A percentile compares a stretch with the other conserved stretches of the same genome.
phyloP scores from a whole-genome alignment of 768 basidiomycete species.

The Psilocybe tampanensis region DNA sequence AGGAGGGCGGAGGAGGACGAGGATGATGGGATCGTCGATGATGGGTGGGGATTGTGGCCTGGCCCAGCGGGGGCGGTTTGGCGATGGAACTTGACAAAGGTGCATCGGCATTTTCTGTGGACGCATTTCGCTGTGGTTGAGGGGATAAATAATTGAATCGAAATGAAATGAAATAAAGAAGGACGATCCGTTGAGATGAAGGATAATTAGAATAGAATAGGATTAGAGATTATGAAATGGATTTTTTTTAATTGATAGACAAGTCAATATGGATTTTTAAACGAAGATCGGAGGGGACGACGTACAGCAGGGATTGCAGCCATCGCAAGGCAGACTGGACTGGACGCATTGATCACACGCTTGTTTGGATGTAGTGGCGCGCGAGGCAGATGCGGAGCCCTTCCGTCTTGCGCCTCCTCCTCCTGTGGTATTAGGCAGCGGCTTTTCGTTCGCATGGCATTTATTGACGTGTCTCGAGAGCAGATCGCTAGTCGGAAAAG shows the following conservation, averaged over 20 bases:
- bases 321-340: conserved; percentile 75
- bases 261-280: no score
- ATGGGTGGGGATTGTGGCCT: conserved; percentile 54
- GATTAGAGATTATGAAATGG: not conserved
- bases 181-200: conserved; percentile 2
- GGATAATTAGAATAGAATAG: not conserved
- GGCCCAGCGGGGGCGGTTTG: conserved; percentile 81
- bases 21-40: conserved; percentile 13
- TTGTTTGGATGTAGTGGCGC: conserved; percentile 80
- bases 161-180: no score
- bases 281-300: conserved; percentile 12
- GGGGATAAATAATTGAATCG: conserved; percentile 4
- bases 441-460: conserved; percentile 81
- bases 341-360: conserved; percentile 87
- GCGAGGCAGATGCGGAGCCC: conserved; percentile 64
- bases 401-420: conserved; percentile 54
- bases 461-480: conserved; percentile 88
- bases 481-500: conserved; percentile 69
- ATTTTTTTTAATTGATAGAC: no score
- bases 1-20: conserved; percentile 17
- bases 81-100: conserved; percentile 81
- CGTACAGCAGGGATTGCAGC: conserved; percentile 77
- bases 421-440: conserved; percentile 36
- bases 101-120: conserved; percentile 72
- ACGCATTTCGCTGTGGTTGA: conserved; percentile 65